Percentiles rank a stretch among this genome's conserved stretches.
phyloP scores from a whole-genome alignment of 371 early-diverging fungal genomes.

The Enterospora canceri region DNA sequence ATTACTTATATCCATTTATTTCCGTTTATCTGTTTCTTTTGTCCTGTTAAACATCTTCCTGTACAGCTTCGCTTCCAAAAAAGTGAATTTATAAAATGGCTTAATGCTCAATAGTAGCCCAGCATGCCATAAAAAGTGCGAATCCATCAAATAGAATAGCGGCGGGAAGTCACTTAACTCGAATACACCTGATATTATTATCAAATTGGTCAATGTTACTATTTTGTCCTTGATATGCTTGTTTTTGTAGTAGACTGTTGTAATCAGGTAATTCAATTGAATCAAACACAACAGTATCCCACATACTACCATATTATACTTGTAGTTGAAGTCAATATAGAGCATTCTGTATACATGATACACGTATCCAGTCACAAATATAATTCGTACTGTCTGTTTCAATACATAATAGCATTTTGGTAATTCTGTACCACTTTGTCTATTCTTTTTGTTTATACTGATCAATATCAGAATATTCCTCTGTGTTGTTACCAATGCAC shows the following conservation, averaged over 20 bases:
- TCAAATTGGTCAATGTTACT: constrained; percentile 15
- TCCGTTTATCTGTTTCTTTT: neutral
- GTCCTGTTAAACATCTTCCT: neutral
- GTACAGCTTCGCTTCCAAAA: neutral
- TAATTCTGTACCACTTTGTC: too few species aligned
- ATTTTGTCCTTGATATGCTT: constrained; percentile 5
- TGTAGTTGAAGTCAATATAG: constrained; percentile 41
- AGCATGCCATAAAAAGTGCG: constrained; percentile 49
- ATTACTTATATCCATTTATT: neutral
- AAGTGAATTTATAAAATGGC: neutral
- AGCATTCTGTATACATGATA: constrained; percentile 41
- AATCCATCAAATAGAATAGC: constrained; percentile 40
- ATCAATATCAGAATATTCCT: constrained; percentile 14
- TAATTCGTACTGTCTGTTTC: neutral
- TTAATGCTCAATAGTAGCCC: neutral
- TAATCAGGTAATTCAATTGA: constrained; percentile 12
- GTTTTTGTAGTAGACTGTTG: constrained; percentile 11
- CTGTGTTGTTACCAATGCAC: constrained; percentile 19
- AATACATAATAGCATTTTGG: too few species aligned
- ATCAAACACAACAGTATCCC: constrained; percentile 19
- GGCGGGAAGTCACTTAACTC: constrained; percentile 47
- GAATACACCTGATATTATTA: constrained; percentile 25
- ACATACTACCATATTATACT: constrained; percentile 37
- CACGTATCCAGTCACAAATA: constrained; percentile 14
- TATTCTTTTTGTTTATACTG: neutral